Evolutionary conservation across 163 green algal genomes (phyloP), one percentile per base, ranked within the genome.

Genomic region (Scenedesmus sp.): DNA sequence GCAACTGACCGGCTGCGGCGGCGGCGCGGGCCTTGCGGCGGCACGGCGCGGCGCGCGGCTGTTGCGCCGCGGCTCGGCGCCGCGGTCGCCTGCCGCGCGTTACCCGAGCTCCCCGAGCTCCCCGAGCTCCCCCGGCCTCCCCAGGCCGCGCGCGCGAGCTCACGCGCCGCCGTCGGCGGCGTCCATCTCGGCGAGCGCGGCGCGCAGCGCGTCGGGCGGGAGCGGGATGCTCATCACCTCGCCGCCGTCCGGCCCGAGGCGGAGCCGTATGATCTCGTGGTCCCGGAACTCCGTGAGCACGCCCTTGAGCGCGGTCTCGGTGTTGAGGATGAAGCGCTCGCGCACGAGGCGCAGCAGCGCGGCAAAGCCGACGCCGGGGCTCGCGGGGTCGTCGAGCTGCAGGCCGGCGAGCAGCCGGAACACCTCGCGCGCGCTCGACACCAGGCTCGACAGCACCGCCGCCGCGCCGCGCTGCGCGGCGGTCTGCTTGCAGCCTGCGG

Each of bases 241-340:
- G 6, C 78, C 77, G 1, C 64, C 83, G 26, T 83, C 81, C 9
- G 57, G 45, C 28, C 83, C 75, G 36, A 63, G 36, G 36, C 64
- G 29, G 9, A 69, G 22, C 42, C 65, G 58, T 18, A 83, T 71
- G 11, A 83, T 42, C 75, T 83, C 75, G 36, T 83, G 75, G 57
- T 83, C 95, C 44, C 76, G 70, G 83, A 98, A 98, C 88, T 98
- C 95, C 7, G 85, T 91, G 6, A 98, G 87, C 76, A 96, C 89
- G 0, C 78, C 78, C 18, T 87, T 87, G 39, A 98, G 86, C 13
- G 90, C 89, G 14, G 77, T 64, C 78, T 98, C 92, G 78, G 88
- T 93, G 63, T 81, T 93, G 2, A 95, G 85, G 44, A 98, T 82
- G 66, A 97, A 98, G 20, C 90, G 84, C 85, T 97, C 91, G 0